Evolutionary conservation across 208 protist species (phyloP).

Genomic region (Trypanosoma avium): DNA sequence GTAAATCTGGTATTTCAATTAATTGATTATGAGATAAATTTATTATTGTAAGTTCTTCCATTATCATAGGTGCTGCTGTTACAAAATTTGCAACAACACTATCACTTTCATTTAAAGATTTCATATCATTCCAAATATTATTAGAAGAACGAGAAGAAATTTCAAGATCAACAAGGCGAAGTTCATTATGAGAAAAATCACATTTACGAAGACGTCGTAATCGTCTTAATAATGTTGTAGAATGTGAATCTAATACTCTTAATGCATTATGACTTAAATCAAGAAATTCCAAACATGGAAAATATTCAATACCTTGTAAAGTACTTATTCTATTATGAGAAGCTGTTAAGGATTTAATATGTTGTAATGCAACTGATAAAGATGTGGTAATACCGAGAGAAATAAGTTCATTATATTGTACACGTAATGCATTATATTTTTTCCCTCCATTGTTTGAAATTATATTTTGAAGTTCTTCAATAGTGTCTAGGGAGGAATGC

Average conservation of each 20-base stretch:
- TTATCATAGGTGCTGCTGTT: no score
- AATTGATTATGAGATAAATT: slow-evolving; percentile 83
- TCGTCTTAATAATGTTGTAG: slow-evolving; percentile 42
- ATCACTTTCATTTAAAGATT: neutral
- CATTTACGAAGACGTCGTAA: slow-evolving; percentile 45
- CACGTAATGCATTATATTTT: slow-evolving; percentile 8
- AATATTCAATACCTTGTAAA: slow-evolving; percentile 64
- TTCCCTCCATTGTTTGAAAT: neutral
- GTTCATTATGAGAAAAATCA: slow-evolving; percentile 71
- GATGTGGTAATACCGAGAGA: slow-evolving; percentile 33
- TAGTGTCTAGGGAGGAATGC: slow-evolving; percentile 21
- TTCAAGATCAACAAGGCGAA: slow-evolving; percentile 58
- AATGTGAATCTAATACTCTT: slow-evolving; percentile 57
- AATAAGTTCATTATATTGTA: slow-evolving; percentile 26
- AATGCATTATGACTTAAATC: slow-evolving; percentile 77
- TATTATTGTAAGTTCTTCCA: slow-evolving; percentile 39
- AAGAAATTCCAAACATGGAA: slow-evolving; percentile 65
- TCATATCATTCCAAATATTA: neutral
- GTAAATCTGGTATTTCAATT: slow-evolving; percentile 73
- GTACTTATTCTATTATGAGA: slow-evolving; percentile 61
- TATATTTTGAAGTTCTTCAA: slow-evolving; percentile 11
- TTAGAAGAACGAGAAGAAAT: neutral
- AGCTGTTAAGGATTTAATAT: slow-evolving; percentile 64
- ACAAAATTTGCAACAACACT: no score
- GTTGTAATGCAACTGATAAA: slow-evolving; percentile 31